Percentiles rank a stretch among this genome's conserved stretches.
These are phyloP conservation scores for Nemania sp. DNA, from an alignment of 2,329 filamentous ascomycete genomes.

Conservation along the genomic window DNA sequence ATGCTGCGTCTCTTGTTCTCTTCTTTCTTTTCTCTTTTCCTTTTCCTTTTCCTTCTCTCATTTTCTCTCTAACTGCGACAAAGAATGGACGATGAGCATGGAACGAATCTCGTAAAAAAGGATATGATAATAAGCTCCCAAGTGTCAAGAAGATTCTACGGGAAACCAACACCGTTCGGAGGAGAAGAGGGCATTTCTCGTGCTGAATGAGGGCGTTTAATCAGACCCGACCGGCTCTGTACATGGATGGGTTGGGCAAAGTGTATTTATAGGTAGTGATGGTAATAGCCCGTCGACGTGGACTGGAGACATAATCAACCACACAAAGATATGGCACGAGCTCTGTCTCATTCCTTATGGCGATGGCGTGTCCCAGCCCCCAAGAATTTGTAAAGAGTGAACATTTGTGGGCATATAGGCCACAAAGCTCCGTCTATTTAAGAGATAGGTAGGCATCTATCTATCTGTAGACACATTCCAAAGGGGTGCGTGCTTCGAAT, in stretches of 20 bases:
- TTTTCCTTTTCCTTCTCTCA: not conserved
- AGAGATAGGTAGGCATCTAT: no score
- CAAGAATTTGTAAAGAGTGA: not conserved
- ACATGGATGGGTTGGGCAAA: constrained; percentile 4
- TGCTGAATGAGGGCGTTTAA: not conserved
- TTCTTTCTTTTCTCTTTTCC: not conserved
- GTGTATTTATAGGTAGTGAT: constrained; percentile 23
- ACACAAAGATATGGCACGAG: constrained; percentile 7
- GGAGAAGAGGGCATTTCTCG: constrained; percentile 2
- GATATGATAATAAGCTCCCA: not conserved
- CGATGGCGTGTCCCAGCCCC: not conserved
- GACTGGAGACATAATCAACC: constrained; percentile 2
- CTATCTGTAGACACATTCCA: no score
- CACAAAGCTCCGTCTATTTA: not conserved
- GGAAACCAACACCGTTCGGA: constrained; percentile 2
- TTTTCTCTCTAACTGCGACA: not conserved
- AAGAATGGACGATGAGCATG: not conserved
- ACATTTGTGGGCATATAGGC: not conserved
- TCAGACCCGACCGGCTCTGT: constrained; percentile 1
- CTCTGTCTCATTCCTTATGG: constrained; percentile 11
- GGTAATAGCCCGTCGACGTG: constrained; percentile 8
- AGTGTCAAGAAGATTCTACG: not conserved
- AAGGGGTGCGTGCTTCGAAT: no score
- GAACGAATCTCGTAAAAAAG: not conserved
- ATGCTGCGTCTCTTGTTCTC: constrained; percentile 11